A percentile compares a stretch with the other conserved stretches of the same genome.
Conservation (phyloP, 306 rosid species). For the Cucumis sativus region Cucumber_9930_V3 NC_026658.2:26294001-26294500, state of each 20-base stretch:
- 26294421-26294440: constrained; percentile 72
- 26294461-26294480: constrained; percentile 60
- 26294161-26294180: constrained; percentile 64
- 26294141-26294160: constrained; percentile 72
- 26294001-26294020: constrained; percentile 58
- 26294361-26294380: constrained; percentile 59
- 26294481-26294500: constrained; percentile 58
- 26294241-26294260: neutral
- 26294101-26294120: constrained; percentile 60
- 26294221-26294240: neutral
- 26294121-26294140: constrained; percentile 81
- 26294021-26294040: constrained; percentile 78
- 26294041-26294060: constrained; percentile 70
- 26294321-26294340: neutral
- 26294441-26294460: constrained; percentile 67
- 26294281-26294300: neutral
- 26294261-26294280: neutral
- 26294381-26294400: constrained; percentile 84
- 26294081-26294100: constrained; percentile 77
- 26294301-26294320: neutral
- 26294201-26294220: neutral
- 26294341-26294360: constrained; percentile 36
- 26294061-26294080: constrained; percentile 55
- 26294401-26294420: constrained; percentile 96
- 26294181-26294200: neutral